Evolutionary conservation across 768 basidiomycete species (phyloP).

Genomic region (Cantharellus anzutake): DNA sequence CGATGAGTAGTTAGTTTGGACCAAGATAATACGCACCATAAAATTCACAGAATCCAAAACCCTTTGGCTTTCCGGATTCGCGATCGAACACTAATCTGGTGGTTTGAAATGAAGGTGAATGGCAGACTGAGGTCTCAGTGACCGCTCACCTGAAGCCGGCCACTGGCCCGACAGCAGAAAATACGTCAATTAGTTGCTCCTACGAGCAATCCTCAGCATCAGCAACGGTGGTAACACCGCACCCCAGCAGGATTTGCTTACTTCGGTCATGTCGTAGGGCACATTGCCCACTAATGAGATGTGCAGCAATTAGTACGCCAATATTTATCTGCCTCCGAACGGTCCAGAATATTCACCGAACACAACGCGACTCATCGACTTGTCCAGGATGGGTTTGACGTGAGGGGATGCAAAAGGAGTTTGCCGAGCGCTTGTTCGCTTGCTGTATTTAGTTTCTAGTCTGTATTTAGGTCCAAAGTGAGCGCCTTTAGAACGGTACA

Average conservation of each 20-base stretch:
- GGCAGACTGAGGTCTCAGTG: neutral
- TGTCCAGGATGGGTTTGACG: too few relatives aligned
- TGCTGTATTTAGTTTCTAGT: too few relatives aligned
- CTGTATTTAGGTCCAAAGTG: too few relatives aligned
- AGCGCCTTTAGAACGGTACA: too few relatives aligned
- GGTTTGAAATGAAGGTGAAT: neutral
- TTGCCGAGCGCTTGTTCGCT: too few relatives aligned
- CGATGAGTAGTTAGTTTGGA: conserved; percentile 16
- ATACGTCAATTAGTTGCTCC: conserved; percentile 75
- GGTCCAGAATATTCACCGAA: conserved; percentile 31
- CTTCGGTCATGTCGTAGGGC: conserved; percentile 1
- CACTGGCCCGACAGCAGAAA: conserved; percentile 76
- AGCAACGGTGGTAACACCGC: neutral
- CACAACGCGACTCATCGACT: conserved; percentile 24
- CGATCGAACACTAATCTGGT: conserved; percentile 70
- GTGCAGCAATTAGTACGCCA: neutral
- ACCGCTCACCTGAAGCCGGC: conserved; percentile 56
- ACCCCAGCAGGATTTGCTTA: neutral
- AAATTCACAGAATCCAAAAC: conserved; percentile 89
- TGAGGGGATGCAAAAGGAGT: too few relatives aligned
- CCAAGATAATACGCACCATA: conserved; percentile 42
- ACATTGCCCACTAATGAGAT: conserved; percentile 49
- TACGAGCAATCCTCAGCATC: conserved; percentile 11
- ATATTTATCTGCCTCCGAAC: neutral
- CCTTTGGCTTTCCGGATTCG: conserved; percentile 86